Evolutionary conservation across 768 basidiomycete genomes (phyloP).

Genomic region (Strobilomyces confusus): DNA sequence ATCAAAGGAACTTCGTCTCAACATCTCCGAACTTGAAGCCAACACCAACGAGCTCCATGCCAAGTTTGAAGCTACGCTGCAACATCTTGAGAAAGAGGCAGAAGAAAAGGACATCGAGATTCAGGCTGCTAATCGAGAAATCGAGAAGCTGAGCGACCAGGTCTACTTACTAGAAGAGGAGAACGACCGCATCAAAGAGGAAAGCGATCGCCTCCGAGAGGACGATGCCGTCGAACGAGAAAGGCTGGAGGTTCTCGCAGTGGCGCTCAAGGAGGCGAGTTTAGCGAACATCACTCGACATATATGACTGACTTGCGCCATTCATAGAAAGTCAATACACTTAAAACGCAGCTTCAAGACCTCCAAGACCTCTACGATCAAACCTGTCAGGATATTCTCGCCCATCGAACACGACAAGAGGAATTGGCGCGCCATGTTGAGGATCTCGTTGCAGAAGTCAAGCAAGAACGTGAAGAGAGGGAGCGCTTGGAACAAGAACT

Average conservation of each 20-base stretch:
- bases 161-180: slow-evolving; percentile 87
- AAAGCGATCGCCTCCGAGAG: slow-evolving; percentile 61
- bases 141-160: slow-evolving; percentile 76
- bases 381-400: slow-evolving; percentile 57
- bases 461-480: slow-evolving; percentile 54
- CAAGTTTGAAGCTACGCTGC: slow-evolving; percentile 72
- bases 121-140: slow-evolving; percentile 65
- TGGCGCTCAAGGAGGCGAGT: slow-evolving; percentile 77
- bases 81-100: slow-evolving; percentile 73
- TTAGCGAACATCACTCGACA: neutral
- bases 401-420: slow-evolving; percentile 69
- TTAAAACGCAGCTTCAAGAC: slow-evolving; percentile 67
- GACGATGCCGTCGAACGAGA: slow-evolving; percentile 74
- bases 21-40: slow-evolving; percentile 71
- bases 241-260: slow-evolving; percentile 58
- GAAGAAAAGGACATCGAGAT: slow-evolving; percentile 80
- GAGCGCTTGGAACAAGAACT: slow-evolving; percentile 53
- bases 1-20: slow-evolving; percentile 67
- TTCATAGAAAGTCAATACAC: slow-evolving; percentile 59
- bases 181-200: slow-evolving; percentile 71
- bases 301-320: neutral
- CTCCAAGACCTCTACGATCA: slow-evolving; percentile 62
- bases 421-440: slow-evolving; percentile 73
- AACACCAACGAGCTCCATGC: slow-evolving; percentile 64
- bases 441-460: slow-evolving; percentile 60